Percentiles rank a stretch among this genome's conserved stretches.
phyloP scores from a whole-genome alignment of 305 asterid species.

The Fraxinus dipetala region DNA sequence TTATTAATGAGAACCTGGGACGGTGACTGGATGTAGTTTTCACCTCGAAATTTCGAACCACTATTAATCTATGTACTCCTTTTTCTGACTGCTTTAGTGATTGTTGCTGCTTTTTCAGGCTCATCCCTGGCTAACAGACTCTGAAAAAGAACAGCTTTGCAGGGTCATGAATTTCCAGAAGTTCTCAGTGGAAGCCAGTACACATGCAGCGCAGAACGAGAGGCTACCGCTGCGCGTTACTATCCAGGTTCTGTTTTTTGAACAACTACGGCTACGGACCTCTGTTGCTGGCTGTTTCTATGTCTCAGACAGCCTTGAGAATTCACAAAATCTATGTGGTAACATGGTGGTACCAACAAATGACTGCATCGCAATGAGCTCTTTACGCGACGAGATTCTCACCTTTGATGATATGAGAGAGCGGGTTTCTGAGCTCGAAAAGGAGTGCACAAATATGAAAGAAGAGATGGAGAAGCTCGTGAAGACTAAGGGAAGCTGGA shows the following conservation, averaged over 20 bases:
- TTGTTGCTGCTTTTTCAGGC: background rate
- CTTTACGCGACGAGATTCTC: background rate
- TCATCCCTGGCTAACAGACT: constrained; percentile 14
- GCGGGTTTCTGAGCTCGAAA: constrained; percentile 10
- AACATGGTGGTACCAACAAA: background rate
- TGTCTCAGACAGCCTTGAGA: constrained; percentile 10
- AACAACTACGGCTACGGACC: constrained; percentile 7
- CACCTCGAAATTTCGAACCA: background rate
- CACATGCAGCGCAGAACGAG: constrained; percentile 13
- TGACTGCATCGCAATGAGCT: background rate
- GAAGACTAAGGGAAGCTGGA: constrained; percentile 15
- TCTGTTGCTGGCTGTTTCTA: constrained; percentile 11
- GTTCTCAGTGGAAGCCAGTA: constrained; percentile 12
- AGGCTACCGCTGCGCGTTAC: constrained; percentile 9
- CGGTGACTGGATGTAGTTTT: background rate
- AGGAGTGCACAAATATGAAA: constrained; percentile 17
- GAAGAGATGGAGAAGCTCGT: constrained; percentile 15
- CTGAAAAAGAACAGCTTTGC: constrained; percentile 4
- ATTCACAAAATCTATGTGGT: background rate
- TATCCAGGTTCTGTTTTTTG: constrained; percentile 6
- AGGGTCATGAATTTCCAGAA: constrained; percentile 10
- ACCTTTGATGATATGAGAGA: constrained; percentile 7
- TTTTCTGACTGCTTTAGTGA: background rate
- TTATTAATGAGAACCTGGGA: background rate
- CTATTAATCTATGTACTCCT: background rate